Evolutionary conservation across 768 basidiomycete species (phyloP).

Genomic region (Leccinum subtestaceum): DNA sequence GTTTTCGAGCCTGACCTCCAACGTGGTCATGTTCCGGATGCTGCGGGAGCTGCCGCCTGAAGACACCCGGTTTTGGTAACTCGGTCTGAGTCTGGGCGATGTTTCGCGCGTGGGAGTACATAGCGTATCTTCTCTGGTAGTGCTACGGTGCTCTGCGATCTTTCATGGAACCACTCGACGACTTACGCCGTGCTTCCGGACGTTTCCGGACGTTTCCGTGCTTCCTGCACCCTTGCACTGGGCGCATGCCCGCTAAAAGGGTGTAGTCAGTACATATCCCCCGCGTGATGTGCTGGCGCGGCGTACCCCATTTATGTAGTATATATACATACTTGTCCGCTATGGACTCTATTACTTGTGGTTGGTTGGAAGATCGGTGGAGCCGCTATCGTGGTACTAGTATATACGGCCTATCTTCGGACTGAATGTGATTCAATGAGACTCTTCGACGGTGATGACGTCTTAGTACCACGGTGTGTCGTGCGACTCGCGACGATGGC

Average conservation of each 20-base stretch:
- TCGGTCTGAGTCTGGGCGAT: not conserved
- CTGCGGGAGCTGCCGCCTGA: conserved; percentile 34
- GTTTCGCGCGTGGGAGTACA: not conserved
- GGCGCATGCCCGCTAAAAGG: conserved; percentile 1
- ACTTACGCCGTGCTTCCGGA: not conserved
- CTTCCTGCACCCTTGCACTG: not conserved
- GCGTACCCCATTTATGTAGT: conserved; percentile 2
- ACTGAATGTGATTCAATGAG: not conserved
- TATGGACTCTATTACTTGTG: conserved; percentile 7
- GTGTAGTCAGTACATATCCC: not conserved
- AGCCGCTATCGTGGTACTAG: not conserved
- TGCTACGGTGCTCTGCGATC: not conserved
- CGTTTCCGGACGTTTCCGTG: not conserved
- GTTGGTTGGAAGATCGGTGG: not conserved
- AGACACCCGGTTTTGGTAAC: conserved; percentile 42
- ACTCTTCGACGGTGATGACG: not conserved
- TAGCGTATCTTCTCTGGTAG: not conserved
- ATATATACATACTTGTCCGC: conserved; percentile 8
- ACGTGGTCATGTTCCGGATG: conserved; percentile 45
- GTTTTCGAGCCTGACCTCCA: conserved; percentile 50
- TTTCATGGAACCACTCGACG: not conserved
- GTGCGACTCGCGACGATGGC: not conserved
- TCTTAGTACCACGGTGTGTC: not conserved
- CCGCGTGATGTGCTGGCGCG: not conserved
- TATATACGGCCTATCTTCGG: not conserved